These are phyloP conservation scores for Manihot esculenta DNA, from an alignment of 441 rosid genomes.

Conservation along the genomic window DNA sequence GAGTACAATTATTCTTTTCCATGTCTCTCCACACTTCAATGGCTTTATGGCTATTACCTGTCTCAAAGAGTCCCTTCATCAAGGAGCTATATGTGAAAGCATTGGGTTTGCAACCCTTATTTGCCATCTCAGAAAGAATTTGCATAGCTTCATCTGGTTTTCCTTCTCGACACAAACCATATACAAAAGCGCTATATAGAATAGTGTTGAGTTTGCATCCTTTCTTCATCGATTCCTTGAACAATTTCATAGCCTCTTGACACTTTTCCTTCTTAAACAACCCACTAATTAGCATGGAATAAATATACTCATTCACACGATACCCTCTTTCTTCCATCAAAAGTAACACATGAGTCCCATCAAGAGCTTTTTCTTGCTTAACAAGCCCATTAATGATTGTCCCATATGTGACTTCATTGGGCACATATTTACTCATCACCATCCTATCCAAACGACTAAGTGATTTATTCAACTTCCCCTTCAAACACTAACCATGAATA, in stretches of 20 bases:
- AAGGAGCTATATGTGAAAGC: conserved; percentile 84
- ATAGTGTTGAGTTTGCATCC: conserved; percentile 55
- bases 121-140: conserved; percentile 54
- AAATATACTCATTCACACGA: no score
- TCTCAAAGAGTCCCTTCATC: conserved; percentile 75
- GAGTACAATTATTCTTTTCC: conserved; percentile 28
- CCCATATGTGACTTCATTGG: conserved; percentile 82
- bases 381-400: conserved; percentile 82
- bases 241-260: conserved; percentile 55
- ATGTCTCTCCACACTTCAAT: conserved; percentile 73
- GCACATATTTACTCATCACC: conserved; percentile 67
- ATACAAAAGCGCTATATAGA: conserved; percentile 67
- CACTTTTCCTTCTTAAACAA: conserved; percentile 23
- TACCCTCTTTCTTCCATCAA: conserved; percentile 12
- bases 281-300: no score
- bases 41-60: conserved; percentile 61
- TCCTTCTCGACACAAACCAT: conserved; percentile 75
- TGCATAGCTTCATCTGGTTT: conserved; percentile 64
- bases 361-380: conserved; percentile 61
- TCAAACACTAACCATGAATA: conserved; percentile 79
- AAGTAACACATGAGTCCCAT: conserved; percentile 38
- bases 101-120: conserved; percentile 64
- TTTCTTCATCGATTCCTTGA: conserved; percentile 58
- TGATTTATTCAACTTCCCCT: conserved; percentile 83
- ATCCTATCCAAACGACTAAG: conserved; percentile 72